These are phyloP conservation scores for Cystobasidium sp. DNA, from an alignment of 1,284 basidiomycete species.

Conservation along the genomic window DNA sequence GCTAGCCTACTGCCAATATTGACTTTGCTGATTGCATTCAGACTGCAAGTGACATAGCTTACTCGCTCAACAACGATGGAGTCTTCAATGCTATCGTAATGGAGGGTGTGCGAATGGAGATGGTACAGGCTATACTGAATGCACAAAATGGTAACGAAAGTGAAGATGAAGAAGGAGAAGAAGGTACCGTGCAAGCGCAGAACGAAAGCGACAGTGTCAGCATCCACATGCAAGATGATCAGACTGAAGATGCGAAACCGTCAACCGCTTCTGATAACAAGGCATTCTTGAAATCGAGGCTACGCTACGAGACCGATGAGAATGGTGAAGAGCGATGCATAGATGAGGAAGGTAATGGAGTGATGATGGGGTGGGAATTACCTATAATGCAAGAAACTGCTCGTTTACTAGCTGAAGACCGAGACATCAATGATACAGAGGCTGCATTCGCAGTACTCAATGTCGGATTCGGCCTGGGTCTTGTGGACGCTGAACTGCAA, in stretches of 20 bases:
- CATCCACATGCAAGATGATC: conserved; percentile 46
- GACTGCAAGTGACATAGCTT: conserved; percentile 84
- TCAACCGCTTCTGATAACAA: conserved; percentile 74
- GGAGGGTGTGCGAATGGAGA: conserved; percentile 74
- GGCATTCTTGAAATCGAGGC: conserved; percentile 71
- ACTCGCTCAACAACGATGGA: conserved; percentile 75
- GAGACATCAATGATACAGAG: conserved; percentile 57
- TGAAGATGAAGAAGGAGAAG: conserved; percentile 12
- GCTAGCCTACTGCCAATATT: not conserved
- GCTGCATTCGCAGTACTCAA: conserved; percentile 76
- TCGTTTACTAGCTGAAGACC: conserved; percentile 63
- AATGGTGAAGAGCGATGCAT: conserved; percentile 81
- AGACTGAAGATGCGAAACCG: conserved; percentile 36
- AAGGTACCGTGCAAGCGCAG: conserved; percentile 44
- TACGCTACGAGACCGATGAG: conserved; percentile 66
- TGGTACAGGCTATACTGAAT: conserved; percentile 56
- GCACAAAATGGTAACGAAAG: conserved; percentile 27
- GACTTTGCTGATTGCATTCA: conserved; percentile 56
- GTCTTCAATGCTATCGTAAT: conserved; percentile 79
- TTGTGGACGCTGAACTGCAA: conserved; percentile 60
- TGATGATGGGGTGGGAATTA: conserved; percentile 97
- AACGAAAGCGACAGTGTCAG: conserved; percentile 33
- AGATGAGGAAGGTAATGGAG: conserved; percentile 62
- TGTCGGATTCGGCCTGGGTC: conserved; percentile 92
- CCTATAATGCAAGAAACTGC: conserved; percentile 79